A percentile compares a stretch with the other conserved stretches of the same genome.
Conservation (phyloP, 805 yeast genomes). For the Cyberlindnera sargentensis region DNA sequence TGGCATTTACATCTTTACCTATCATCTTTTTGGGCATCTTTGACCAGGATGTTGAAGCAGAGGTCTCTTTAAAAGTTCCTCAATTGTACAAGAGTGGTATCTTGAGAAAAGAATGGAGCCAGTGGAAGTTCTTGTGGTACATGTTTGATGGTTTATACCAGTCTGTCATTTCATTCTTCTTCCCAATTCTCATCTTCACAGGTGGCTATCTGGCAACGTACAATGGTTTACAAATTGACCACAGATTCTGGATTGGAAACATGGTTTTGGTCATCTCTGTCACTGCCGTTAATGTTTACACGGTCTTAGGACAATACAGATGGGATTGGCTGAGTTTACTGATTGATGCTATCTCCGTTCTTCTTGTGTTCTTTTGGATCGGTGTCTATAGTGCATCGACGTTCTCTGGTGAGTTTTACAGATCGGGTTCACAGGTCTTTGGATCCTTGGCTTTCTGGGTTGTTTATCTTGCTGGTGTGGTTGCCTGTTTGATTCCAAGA, state of each 20-base stretch:
- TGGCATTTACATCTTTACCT: constrained; percentile 78
- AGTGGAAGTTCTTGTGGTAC: constrained; percentile 61
- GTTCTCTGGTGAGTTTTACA: constrained; percentile 51
- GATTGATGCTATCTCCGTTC: constrained; percentile 48
- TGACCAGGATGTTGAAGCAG: constrained; percentile 73
- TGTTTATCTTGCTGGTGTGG: constrained; percentile 49
- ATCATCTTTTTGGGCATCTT: constrained; percentile 70
- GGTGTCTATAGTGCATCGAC: constrained; percentile 63
- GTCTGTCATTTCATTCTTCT: constrained; percentile 62
- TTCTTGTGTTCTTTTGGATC: constrained; percentile 65
- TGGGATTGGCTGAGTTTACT: constrained; percentile 75
- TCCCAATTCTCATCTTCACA: constrained; percentile 55
- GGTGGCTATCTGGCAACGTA: constrained; percentile 35
- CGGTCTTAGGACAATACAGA: constrained; percentile 60
- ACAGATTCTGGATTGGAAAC: constrained; percentile 66
- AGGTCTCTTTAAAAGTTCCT: constrained; percentile 64
- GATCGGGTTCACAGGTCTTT: constrained; percentile 55
- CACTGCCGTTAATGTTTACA: constrained; percentile 56
- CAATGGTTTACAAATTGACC: constrained; percentile 56
- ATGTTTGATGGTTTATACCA: constrained; percentile 76
- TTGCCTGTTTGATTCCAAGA: constrained; percentile 60
- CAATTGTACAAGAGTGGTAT: constrained; percentile 71
- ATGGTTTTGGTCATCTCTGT: constrained; percentile 59
- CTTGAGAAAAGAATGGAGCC: constrained; percentile 62
- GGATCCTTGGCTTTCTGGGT: constrained; percentile 63